phyloP scores from a whole-genome alignment of 179 eudicot species.

The Drosera spatulata region DNA sequence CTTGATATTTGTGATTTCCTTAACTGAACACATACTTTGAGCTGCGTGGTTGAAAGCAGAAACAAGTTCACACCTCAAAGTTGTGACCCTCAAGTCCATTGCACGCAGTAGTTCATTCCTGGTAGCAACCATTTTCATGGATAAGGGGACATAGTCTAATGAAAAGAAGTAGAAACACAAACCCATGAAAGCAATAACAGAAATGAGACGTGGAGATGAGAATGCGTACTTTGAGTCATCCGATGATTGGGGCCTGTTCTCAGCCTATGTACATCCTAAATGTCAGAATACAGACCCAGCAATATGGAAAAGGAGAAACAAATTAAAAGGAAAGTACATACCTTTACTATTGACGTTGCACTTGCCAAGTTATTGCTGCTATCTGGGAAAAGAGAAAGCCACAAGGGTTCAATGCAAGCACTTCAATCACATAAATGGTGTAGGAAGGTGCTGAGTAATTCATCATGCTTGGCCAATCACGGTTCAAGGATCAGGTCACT shows the following conservation, averaged over 20 bases:
- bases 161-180: not conserved
- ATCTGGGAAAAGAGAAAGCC: too few species aligned
- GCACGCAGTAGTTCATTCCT: slow-evolving; percentile 92
- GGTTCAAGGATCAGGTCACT: too few species aligned
- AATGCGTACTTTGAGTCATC: slow-evolving; percentile 53
- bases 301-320: too few species aligned
- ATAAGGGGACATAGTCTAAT: not conserved
- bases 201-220: not conserved
- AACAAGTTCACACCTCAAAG: slow-evolving; percentile 54
- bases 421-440: too few species aligned
- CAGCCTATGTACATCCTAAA: not conserved
- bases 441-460: too few species aligned
- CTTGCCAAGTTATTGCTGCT: too few species aligned
- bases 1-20: slow-evolving; percentile 38
- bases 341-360: too few species aligned
- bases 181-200: slow-evolving; percentile 1
- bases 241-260: not conserved
- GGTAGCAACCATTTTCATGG: slow-evolving; percentile 11
- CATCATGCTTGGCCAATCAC: too few species aligned
- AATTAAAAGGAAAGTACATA: too few species aligned
- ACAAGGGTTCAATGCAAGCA: too few species aligned
- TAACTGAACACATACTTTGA: slow-evolving; percentile 33
- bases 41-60: slow-evolving; percentile 49
- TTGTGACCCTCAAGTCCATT: slow-evolving; percentile 67
- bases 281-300: not conserved